Evolutionary conservation across 441 rosid species (phyloP), one percentile per base, ranked within the genome.

Genomic region (Rhodomyrtus psidioides): DNA sequence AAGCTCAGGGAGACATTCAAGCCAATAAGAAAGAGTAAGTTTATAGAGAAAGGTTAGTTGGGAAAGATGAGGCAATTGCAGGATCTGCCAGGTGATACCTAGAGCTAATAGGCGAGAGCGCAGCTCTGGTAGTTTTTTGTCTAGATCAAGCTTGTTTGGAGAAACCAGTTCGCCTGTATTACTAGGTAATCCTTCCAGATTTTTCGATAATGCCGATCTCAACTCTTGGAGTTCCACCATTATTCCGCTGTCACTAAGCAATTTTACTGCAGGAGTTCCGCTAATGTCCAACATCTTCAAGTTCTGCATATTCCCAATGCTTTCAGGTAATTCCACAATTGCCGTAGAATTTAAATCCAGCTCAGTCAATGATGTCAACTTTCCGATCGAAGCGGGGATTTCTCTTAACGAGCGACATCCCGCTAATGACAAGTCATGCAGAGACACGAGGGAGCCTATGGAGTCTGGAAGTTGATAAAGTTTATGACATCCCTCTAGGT

Each of bases 181-280:
- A 55, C n/a, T 23, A 55, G 12, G 27, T 58, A 17, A 1, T 14
- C 34, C 34, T 58, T 58, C 9, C 1, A 5, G 1, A 58, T 58
- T n/a, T 58, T 58, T 13, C 4, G 5, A 0, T 58, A 0, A 0
- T 3, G 0, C 15, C 14, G 9, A 17, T 59, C 9, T 59, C 19
- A n/a, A 59, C 65, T 14, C 65, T n/a, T 59, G 0, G 2, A 59
- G 19, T n/a, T 59, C 10, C 2, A 0, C 70, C 10, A 59, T 27
- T 27, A 59, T 59, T 27, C 10, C 10, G 1, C 2, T 3, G 19
- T 59, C 39, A 15, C 16, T 19, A 14, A 59, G 70, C 0, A 27
- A 27, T 59, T 59, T 9, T 2, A 1, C 15, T 1, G 15, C 16
- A 0, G 10, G 39, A 59, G 70, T 59, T 27, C 39, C 2, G 7